Percentiles rank a stretch among this genome's conserved stretches.
phyloP scores from a whole-genome alignment of 2,329 filamentous ascomycete species.

The Xylariaceae sp. region DNA sequence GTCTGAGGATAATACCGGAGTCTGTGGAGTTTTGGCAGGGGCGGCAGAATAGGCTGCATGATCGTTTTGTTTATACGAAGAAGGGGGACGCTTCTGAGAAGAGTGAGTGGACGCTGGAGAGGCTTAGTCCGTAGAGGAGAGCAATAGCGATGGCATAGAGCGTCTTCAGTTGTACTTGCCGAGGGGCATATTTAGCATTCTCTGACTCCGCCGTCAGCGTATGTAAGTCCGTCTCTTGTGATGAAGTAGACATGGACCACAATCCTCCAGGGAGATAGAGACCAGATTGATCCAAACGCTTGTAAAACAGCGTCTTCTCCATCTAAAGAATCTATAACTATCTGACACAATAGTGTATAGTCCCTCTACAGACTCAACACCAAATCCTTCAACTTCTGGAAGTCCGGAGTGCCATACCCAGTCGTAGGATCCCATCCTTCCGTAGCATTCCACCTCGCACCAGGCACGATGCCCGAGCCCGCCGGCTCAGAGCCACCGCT shows the following conservation, averaged over 20 bases:
- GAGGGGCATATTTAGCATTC: too few species aligned
- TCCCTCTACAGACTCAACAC: slow-evolving; percentile 2
- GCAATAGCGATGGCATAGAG: background rate
- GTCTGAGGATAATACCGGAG: slow-evolving; percentile 78
- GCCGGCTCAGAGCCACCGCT: slow-evolving; percentile 19
- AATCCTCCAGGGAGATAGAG: too few species aligned
- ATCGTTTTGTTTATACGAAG: slow-evolving; percentile 82
- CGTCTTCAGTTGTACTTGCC: too few species aligned
- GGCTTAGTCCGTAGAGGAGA: slow-evolving; percentile 63
- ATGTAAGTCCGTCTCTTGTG: too few species aligned
- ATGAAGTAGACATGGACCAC: too few species aligned
- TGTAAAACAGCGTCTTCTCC: too few species aligned
- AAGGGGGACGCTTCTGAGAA: slow-evolving; percentile 40
- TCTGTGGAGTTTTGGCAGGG: slow-evolving; percentile 97
- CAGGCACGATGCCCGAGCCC: slow-evolving; percentile 24
- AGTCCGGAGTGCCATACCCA: slow-evolving; percentile 11
- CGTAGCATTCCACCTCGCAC: slow-evolving; percentile 32
- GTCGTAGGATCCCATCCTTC: slow-evolving; percentile 12
- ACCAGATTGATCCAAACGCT: too few species aligned
- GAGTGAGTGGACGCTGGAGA: slow-evolving; percentile 61
- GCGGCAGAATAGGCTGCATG: slow-evolving; percentile 81
- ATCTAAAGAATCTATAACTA: too few species aligned
- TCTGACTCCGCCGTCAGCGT: too few species aligned
- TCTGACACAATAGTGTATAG: background rate
- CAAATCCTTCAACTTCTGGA: slow-evolving; percentile 10